These are phyloP conservation scores for Scheffersomyces lignosus DNA, from an alignment of 805 yeast species.

Conservation along the genomic window DNA sequence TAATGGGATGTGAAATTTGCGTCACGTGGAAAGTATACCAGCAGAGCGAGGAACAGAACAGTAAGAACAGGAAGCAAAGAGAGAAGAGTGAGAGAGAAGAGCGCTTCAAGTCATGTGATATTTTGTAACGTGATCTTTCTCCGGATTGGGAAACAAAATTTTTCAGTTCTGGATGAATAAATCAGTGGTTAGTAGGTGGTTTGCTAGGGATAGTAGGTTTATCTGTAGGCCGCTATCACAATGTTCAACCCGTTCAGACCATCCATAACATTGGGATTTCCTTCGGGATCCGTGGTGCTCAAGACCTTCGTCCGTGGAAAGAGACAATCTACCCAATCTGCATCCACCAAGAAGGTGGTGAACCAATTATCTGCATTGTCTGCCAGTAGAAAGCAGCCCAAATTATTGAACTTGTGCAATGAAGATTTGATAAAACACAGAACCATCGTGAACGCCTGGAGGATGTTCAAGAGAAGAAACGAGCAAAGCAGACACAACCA, in stretches of 20 bases:
- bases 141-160: neutral
- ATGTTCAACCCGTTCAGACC: neutral
- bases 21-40: too few species aligned
- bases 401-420: slow-evolving; percentile 64
- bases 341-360: slow-evolving; percentile 44
- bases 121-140: too few species aligned
- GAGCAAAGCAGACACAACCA: slow-evolving; percentile 40
- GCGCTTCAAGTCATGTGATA: too few species aligned
- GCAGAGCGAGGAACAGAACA: too few species aligned
- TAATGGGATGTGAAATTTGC: too few species aligned
- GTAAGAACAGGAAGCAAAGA: too few species aligned
- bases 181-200: too few species aligned
- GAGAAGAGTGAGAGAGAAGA: too few species aligned
- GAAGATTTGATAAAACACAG: slow-evolving; percentile 88
- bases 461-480: slow-evolving; percentile 53
- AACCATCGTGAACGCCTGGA: slow-evolving; percentile 84
- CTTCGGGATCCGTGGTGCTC: neutral
- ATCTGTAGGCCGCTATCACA: too few species aligned
- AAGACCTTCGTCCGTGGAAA: slow-evolving; percentile 30
- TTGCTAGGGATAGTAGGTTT: too few species aligned
- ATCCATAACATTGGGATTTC: neutral
- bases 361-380: slow-evolving; percentile 77
- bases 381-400: slow-evolving; percentile 87
- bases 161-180: too few species aligned
- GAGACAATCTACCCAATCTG: slow-evolving; percentile 25